phyloP scores from a whole-genome alignment of 331 rosid genomes.

The Quercus tomentella region DNA sequence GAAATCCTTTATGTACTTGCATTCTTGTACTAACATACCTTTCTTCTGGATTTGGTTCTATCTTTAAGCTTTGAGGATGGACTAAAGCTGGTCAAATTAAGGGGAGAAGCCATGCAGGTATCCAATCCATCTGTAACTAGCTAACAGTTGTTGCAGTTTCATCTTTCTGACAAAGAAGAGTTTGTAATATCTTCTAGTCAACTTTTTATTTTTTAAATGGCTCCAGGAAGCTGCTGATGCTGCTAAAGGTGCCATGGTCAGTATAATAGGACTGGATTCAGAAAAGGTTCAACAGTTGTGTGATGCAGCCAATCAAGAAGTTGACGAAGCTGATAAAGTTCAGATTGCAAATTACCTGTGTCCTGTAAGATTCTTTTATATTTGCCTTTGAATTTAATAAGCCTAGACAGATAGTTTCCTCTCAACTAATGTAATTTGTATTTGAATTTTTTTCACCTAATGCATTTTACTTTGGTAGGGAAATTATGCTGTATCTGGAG shows the following conservation, averaged over 20 bases:
- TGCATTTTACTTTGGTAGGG: conserved; percentile 49
- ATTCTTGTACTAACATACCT: conserved; percentile 10
- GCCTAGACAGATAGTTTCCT: conserved; percentile 3
- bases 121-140: conserved; percentile 13
- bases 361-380: conserved; percentile 55
- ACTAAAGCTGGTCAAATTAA: conserved; percentile 87
- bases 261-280: conserved; percentile 85
- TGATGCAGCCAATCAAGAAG: conserved; percentile 93
- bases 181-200: neutral
- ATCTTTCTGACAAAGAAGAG: conserved; percentile 4
- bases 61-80: conserved; percentile 92
- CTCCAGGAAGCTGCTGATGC: conserved; percentile 88
- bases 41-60: conserved; percentile 21
- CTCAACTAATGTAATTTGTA: neutral
- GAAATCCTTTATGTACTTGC: conserved; percentile 3
- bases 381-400: neutral
- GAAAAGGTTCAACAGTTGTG: conserved; percentile 91
- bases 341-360: conserved; percentile 96
- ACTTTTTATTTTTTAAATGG: conserved; percentile 3
- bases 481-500: conserved; percentile 96
- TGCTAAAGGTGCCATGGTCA: conserved; percentile 89
- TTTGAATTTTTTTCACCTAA: neutral
- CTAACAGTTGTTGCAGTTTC: conserved; percentile 9
- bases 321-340: conserved; percentile 72
- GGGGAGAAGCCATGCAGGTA: conserved; percentile 99